Conservation (phyloP, 192 early-diverging fungal species). For the Entomortierella lignicola region DNA sequence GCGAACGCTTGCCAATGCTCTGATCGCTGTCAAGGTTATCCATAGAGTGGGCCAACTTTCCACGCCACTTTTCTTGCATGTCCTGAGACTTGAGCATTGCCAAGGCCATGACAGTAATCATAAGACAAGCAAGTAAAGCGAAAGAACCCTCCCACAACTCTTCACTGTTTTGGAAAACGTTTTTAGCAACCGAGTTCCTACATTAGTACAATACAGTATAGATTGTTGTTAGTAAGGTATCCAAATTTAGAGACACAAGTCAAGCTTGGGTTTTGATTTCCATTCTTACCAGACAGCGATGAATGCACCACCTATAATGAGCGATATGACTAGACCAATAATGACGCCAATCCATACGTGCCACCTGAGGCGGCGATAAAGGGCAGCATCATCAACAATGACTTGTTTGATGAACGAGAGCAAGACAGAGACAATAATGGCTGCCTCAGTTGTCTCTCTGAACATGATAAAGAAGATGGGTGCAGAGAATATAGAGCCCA, state of each 20-base stretch:
- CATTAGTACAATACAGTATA: background rate
- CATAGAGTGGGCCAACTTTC: constrained; percentile 67
- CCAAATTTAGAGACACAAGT: background rate
- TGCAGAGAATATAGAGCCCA: constrained; percentile 70
- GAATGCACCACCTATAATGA: constrained; percentile 79
- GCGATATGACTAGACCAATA: constrained; percentile 73
- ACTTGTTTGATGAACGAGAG: constrained; percentile 80
- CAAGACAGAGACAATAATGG: constrained; percentile 89
- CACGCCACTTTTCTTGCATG: constrained; percentile 84
- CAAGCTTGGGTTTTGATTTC: no score
- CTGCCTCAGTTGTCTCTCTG: constrained; percentile 88
- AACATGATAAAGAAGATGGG: constrained; percentile 83
- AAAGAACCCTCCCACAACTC: constrained; percentile 89
- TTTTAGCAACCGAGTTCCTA: constrained; percentile 57
- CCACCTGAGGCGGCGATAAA: constrained; percentile 65
- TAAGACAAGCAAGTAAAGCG: constrained; percentile 76
- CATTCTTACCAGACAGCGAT: constrained; percentile 81
- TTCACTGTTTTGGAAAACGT: constrained; percentile 61
- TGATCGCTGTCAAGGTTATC: constrained; percentile 53
- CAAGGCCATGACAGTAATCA: constrained; percentile 86
- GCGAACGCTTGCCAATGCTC: constrained; percentile 29
- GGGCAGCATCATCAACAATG: constrained; percentile 59
- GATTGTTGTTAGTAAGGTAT: background rate
- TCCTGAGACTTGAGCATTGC: constrained; percentile 81
- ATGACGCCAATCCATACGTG: constrained; percentile 84